A percentile compares a stretch with the other conserved stretches of the same genome.
phyloP scores from a whole-genome alignment of 2,329 filamentous ascomycete genomes.

The Fusarium sp. region DNA sequence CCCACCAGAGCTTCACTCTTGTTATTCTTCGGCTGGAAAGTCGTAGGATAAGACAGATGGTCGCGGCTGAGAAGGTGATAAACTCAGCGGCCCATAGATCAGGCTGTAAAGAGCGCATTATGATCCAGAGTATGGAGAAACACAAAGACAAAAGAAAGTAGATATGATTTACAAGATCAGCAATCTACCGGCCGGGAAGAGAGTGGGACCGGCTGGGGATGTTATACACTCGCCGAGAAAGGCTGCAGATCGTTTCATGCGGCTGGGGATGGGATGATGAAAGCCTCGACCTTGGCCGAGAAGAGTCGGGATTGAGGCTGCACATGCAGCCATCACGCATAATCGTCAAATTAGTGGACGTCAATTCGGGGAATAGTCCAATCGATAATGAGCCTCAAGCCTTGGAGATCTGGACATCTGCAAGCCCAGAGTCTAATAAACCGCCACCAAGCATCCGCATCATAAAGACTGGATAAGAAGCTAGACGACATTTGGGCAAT shows the following conservation, averaged over 20 bases:
- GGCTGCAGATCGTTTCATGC: neutral
- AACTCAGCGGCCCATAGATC: slow-evolving; percentile 34
- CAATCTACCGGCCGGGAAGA: neutral
- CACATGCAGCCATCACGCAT: neutral
- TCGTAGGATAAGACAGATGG: slow-evolving; percentile 31
- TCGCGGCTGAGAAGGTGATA: slow-evolving; percentile 37
- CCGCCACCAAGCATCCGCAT: neutral
- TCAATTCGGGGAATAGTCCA: neutral
- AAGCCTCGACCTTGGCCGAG: neutral
- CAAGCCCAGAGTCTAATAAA: neutral
- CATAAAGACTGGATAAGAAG: neutral
- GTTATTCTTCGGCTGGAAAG: slow-evolving; percentile 36
- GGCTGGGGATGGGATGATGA: neutral
- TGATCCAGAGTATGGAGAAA: neutral
- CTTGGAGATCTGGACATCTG: neutral
- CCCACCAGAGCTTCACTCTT: slow-evolving; percentile 36
- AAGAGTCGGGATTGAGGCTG: neutral
- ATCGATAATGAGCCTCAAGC: neutral
- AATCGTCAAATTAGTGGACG: neutral
- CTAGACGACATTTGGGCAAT: neutral
- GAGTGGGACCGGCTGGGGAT: neutral
- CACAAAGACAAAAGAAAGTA: neutral
- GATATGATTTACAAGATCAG: neutral
- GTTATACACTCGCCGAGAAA: slow-evolving; percentile 4
- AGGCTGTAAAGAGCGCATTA: slow-evolving; percentile 27